phyloP scores from a whole-genome alignment of 305 asterid species.

The Fraxinus paxiana region DNA sequence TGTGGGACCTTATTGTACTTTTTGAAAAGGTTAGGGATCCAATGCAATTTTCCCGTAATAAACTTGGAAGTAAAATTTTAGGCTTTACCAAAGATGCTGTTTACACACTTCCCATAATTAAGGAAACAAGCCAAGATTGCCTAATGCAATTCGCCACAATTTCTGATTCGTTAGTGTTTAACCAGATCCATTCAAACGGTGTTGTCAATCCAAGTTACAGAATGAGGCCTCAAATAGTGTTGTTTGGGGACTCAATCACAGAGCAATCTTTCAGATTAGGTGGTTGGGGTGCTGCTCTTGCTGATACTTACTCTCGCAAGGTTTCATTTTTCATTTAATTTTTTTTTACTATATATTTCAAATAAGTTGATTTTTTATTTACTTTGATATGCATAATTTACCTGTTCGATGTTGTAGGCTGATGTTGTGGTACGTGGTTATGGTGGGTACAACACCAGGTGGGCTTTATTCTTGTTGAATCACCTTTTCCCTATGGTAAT shows the following conservation, averaged over 20 bases:
- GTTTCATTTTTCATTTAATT: constrained; percentile 18
- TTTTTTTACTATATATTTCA: not conserved
- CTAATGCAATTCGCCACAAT: not conserved
- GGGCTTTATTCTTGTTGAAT: constrained; percentile 83
- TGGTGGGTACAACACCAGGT: constrained; percentile 82
- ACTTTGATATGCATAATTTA: not conserved
- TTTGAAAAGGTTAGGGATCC: no score
- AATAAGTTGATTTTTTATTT: not conserved
- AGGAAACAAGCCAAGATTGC: not conserved
- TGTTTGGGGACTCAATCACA: constrained; percentile 86
- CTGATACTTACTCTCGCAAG: constrained; percentile 72
- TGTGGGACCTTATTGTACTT: no score
- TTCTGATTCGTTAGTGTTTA: not conserved
- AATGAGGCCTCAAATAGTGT: constrained; percentile 71
- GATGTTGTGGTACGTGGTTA: constrained; percentile 80
- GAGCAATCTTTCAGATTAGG: constrained; percentile 67
- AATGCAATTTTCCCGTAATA: no score
- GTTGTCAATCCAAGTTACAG: not conserved
- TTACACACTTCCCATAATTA: not conserved
- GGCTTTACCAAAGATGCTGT: not conserved
- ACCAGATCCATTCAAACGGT: not conserved
- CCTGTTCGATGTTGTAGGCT: constrained; percentile 38
- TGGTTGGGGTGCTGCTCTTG: constrained; percentile 91
- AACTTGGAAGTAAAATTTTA: no score
- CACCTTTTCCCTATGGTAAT: constrained; percentile 73